Evolutionary conservation across 2,329 filamentous ascomycete genomes (phyloP).

Genomic region (Diaporthe destruens): DNA sequence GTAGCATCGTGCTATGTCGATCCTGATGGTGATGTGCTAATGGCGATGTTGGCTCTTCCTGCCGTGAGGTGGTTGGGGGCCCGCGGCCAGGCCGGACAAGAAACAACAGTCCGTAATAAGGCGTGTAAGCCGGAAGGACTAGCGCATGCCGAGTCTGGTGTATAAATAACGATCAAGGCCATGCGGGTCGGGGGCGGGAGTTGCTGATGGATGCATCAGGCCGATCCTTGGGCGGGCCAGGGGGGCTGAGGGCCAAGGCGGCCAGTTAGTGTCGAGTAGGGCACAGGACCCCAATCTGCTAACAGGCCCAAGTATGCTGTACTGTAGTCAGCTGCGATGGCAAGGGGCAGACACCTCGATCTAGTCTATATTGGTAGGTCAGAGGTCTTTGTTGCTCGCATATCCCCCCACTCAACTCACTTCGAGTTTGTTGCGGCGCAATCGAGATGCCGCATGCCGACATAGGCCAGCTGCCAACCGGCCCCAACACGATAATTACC

Average conservation of each 20-base stretch:
- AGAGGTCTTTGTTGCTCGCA: too few relatives aligned
- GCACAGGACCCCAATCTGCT: not conserved
- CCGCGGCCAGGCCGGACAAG: conserved; percentile 12
- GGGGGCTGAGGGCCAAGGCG: conserved; percentile 26
- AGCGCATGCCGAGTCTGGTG: not conserved
- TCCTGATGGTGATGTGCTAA: conserved; percentile 7
- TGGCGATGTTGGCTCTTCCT: conserved; percentile 16
- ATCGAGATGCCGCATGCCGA: not conserved
- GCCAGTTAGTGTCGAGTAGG: not conserved
- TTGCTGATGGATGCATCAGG: conserved; percentile 21
- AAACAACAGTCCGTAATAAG: too few relatives aligned
- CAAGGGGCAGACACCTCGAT: not conserved
- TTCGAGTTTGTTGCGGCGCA: conserved; percentile 22
- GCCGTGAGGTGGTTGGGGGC: conserved; percentile 9
- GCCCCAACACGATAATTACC: not conserved
- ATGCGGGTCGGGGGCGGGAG: conserved; percentile 22
- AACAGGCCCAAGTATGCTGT: not conserved
- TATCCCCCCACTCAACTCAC: too few relatives aligned
- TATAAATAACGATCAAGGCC: conserved; percentile 28
- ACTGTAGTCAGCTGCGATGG: conserved; percentile 19
- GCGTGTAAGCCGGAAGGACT: conserved; percentile 2
- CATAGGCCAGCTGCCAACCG: not conserved
- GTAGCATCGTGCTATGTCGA: conserved; percentile 33
- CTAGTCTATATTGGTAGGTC: conserved; percentile 6
- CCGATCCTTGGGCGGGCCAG: conserved; percentile 31